phyloP scores from a whole-genome alignment of 495 filamentous ascomycete species.

The Bacidia rubella region DNA sequence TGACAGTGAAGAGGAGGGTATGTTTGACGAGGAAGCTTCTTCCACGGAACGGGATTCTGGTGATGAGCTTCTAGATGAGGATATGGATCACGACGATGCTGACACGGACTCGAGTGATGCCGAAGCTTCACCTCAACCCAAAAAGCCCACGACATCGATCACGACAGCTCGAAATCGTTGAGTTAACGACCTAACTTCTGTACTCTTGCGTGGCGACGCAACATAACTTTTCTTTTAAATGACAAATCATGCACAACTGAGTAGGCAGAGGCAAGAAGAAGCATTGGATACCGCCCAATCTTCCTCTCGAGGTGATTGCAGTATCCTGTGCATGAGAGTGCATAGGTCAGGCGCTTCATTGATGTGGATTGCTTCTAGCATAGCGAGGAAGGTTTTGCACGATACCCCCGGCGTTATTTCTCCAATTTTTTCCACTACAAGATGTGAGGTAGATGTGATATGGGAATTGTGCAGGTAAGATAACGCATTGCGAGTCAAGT shows the following conservation, averaged over 20 bases:
- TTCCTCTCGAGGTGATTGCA: not conserved
- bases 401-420: slow-evolving; percentile 19
- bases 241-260: not conserved
- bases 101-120: slow-evolving; percentile 12
- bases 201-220: not conserved
- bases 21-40: slow-evolving; percentile 17
- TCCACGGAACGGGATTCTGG: slow-evolving; percentile 18
- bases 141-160: slow-evolving; percentile 12
- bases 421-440: not conserved
- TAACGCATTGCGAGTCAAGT: not conserved
- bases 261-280: slow-evolving; percentile 16
- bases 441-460: not conserved
- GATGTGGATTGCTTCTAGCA: slow-evolving; percentile 18
- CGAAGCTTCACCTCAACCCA: slow-evolving; percentile 13
- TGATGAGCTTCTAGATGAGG: slow-evolving; percentile 12
- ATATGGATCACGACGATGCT: slow-evolving; percentile 15
- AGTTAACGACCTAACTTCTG: not conserved
- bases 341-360: slow-evolving; percentile 18
- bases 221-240: too few relatives aligned
- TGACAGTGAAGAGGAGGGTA: slow-evolving; percentile 14
- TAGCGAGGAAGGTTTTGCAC: slow-evolving; percentile 8
- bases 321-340: slow-evolving; percentile 23
- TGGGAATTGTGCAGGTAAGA: not conserved
- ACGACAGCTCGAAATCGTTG: slow-evolving; percentile 2
- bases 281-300: slow-evolving; percentile 12